Conservation (phyloP, 768 basidiomycete species). For the Pholiota microspora region DNA sequence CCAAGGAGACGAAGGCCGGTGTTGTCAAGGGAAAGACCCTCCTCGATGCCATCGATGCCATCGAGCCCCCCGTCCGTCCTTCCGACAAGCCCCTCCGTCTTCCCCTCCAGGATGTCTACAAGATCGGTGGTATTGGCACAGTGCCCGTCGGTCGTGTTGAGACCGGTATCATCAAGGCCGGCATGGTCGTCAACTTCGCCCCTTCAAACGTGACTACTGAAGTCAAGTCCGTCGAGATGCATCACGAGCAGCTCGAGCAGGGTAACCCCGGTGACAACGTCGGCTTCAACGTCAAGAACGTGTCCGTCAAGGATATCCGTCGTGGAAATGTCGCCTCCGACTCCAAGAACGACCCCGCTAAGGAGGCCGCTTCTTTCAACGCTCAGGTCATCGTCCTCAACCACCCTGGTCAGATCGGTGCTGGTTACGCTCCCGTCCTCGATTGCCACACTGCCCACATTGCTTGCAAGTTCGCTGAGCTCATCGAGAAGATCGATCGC, state of each 20-base stretch:
- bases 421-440: slow-evolving; percentile 97
- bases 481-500: slow-evolving; percentile 99
- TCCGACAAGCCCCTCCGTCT: slow-evolving; percentile 99
- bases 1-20: slow-evolving; percentile 93
- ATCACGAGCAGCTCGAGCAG: slow-evolving; percentile 95
- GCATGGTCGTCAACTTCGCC: slow-evolving; percentile 98
- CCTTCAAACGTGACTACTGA: slow-evolving; percentile 99
- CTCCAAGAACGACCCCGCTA: slow-evolving; percentile 99
- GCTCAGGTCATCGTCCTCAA: slow-evolving; percentile 99
- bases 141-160: slow-evolving; percentile 99
- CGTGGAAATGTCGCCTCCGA: slow-evolving; percentile 99
- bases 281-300: slow-evolving; percentile 99
- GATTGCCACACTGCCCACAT: slow-evolving; percentile 99
- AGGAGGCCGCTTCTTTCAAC: slow-evolving; percentile 98
- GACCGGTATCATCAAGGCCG: slow-evolving; percentile 99
- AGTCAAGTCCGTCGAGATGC: slow-evolving; percentile 99
- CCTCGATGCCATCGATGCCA: slow-evolving; percentile 99
- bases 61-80: slow-evolving; percentile 95
- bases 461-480: slow-evolving; percentile 98
- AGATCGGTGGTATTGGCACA: slow-evolving; percentile 99
- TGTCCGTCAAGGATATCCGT: slow-evolving; percentile 99
- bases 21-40: slow-evolving; percentile 97
- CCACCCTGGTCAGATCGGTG: slow-evolving; percentile 99
- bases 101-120: slow-evolving; percentile 99
- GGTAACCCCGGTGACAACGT: slow-evolving; percentile 99